A percentile compares a stretch with the other conserved stretches of the same genome.
phyloP scores from a whole-genome alignment of 208 protist genomes.

The Crithidia thermophila region DNA sequence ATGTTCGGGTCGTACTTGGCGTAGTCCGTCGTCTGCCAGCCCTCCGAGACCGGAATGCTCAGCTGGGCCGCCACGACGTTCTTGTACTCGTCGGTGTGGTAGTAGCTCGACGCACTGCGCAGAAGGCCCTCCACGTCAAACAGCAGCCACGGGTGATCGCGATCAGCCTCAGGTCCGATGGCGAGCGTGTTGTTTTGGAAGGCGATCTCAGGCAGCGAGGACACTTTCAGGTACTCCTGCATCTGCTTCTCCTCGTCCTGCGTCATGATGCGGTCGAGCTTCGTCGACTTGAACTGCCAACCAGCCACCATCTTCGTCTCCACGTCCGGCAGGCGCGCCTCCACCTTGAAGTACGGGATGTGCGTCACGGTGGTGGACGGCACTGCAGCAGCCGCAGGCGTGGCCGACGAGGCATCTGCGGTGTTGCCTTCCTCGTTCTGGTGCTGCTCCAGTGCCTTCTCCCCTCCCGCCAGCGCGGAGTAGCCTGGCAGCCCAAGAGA shows the following conservation, averaged over 20 bases:
- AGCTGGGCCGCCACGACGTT: constrained; percentile 38
- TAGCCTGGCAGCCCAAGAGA: constrained; percentile 25
- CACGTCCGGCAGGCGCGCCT: constrained; percentile 36
- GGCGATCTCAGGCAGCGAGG: constrained; percentile 71
- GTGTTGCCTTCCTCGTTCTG: not conserved
- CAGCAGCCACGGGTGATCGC: constrained; percentile 38
- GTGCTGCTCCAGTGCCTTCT: constrained; percentile 14
- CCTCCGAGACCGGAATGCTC: constrained; percentile 59
- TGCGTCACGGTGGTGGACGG: constrained; percentile 21
- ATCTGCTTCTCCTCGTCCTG: constrained; percentile 57
- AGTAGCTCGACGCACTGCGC: constrained; percentile 57
- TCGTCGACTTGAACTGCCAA: constrained; percentile 64
- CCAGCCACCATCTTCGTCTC: constrained; percentile 33
- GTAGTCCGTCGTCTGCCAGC: constrained; percentile 58
- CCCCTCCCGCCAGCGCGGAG: constrained; percentile 24
- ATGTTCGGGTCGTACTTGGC: constrained; percentile 67
- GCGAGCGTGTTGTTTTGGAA: constrained; percentile 74
- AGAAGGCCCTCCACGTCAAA: constrained; percentile 62
- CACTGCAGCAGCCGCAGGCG: not conserved
- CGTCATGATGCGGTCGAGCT: constrained; percentile 67
- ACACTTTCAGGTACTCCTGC: constrained; percentile 48
- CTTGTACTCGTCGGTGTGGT: constrained; percentile 54
- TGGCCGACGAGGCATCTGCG: not conserved
- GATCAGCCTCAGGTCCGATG: constrained; percentile 21
- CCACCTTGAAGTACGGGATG: constrained; percentile 48